phyloP scores from a whole-genome alignment of 2,329 filamentous ascomycete species.

The Blumeria graminis region DNA sequence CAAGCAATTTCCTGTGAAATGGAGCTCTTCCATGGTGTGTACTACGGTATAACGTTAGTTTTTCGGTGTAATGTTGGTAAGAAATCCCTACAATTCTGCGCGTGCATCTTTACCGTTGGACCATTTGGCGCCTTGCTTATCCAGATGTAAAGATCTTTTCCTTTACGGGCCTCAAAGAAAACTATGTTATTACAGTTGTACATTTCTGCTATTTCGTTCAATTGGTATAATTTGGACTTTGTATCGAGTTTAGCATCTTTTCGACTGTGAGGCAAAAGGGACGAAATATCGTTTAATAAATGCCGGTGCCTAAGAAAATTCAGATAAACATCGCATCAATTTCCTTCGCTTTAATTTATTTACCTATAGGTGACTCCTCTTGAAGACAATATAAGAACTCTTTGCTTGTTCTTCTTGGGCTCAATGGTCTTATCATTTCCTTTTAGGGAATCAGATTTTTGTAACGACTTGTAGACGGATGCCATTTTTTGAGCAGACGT shows the following conservation, averaged over 20 bases:
- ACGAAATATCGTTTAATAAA: conserved; percentile 67
- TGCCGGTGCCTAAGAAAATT: conserved; percentile 51
- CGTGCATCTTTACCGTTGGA: conserved; percentile 40
- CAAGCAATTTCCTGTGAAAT: conserved; percentile 90
- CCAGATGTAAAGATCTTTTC: conserved; percentile 86
- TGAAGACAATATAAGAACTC: conserved; percentile 76
- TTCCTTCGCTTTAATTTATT: background rate
- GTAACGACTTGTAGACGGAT: conserved; percentile 50
- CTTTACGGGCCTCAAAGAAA: conserved; percentile 89
- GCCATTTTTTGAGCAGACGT: conserved; percentile 25
- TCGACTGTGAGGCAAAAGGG: conserved; percentile 71
- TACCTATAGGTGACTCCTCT: conserved; percentile 76
- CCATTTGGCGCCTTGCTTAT: conserved; percentile 60
- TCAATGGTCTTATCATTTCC: conserved; percentile 22
- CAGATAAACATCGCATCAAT: conserved; percentile 2
- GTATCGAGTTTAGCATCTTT: conserved; percentile 96
- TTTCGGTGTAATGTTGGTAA: background rate
- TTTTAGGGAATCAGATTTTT: conserved; percentile 30
- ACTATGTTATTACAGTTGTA: conserved; percentile 90
- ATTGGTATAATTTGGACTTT: conserved; percentile 63
- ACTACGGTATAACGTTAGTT: conserved; percentile 24
- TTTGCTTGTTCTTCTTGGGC: conserved; percentile 41
- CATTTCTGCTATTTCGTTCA: conserved; percentile 50
- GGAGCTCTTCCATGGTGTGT: conserved; percentile 90
- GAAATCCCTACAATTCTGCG: conserved; percentile 38